phyloP scores from a whole-genome alignment of 2,329 filamentous ascomycete genomes.

The Parafenestella ontariensis region DNA sequence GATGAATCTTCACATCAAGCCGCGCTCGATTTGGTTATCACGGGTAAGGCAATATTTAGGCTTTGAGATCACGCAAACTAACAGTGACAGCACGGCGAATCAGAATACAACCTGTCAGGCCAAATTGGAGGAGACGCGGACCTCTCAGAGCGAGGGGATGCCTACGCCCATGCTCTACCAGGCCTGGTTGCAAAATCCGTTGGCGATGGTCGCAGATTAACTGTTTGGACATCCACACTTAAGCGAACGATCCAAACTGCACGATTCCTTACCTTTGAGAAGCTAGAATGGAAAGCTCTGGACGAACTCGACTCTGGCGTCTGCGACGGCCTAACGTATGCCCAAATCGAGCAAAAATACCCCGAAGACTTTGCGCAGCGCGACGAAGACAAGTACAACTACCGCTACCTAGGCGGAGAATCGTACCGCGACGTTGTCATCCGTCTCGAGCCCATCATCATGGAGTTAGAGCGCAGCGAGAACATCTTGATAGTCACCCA shows the following conservation, averaged over 20 bases:
- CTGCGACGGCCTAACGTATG: slow-evolving; percentile 95
- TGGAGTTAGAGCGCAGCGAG: slow-evolving; percentile 95
- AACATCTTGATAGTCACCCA: slow-evolving; percentile 98
- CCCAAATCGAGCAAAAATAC: slow-evolving; percentile 88
- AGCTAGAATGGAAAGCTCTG: slow-evolving; percentile 97
- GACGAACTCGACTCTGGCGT: slow-evolving; percentile 97
- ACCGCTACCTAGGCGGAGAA: slow-evolving; percentile 95
- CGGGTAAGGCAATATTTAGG: slow-evolving; percentile 65
- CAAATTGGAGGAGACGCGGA: slow-evolving; percentile 92
- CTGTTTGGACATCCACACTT: slow-evolving; percentile 77
- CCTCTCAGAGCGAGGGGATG: slow-evolving; percentile 83
- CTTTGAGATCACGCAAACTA: slow-evolving; percentile 11
- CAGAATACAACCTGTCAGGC: slow-evolving; percentile 86
- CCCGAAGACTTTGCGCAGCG: slow-evolving; percentile 95
- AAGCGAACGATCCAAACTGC: slow-evolving; percentile 91
- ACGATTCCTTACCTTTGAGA: slow-evolving; percentile 87
- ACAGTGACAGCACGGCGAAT: slow-evolving; percentile 81
- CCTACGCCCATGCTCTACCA: slow-evolving; percentile 85
- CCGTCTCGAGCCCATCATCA: slow-evolving; percentile 97
- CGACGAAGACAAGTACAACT: slow-evolving; percentile 99
- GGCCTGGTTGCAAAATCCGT: slow-evolving; percentile 85
- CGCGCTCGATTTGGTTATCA: slow-evolving; percentile 94
- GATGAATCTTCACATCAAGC: slow-evolving; percentile 98
- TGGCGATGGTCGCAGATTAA: slow-evolving; percentile 73
- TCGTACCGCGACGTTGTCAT: slow-evolving; percentile 97